phyloP scores from a whole-genome alignment of 1,284 basidiomycete species.

The Stereum hirsutum region DNA sequence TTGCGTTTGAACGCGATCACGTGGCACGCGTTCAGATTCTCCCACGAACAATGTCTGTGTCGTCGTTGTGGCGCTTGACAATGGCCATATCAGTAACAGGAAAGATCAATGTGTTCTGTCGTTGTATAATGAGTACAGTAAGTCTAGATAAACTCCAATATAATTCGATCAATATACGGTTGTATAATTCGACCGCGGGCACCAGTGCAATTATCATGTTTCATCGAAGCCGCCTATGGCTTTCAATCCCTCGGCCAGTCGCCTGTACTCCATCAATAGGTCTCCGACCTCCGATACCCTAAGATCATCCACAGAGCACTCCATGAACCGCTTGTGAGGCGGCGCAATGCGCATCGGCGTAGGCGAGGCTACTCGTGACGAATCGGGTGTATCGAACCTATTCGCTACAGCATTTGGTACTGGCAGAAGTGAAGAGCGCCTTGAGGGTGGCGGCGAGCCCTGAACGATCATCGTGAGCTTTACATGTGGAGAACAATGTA shows the following conservation, averaged over 20 bases:
- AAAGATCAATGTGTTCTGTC: too few relatives aligned
- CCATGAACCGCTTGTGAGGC: conserved; percentile 58
- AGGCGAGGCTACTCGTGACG: conserved; percentile 37
- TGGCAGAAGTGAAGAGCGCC: conserved; percentile 36
- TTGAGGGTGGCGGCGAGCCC: conserved; percentile 35
- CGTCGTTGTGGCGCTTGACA: too few relatives aligned
- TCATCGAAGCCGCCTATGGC: conserved; percentile 32
- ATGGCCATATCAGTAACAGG: too few relatives aligned
- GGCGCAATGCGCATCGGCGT: conserved; percentile 31
- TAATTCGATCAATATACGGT: too few relatives aligned
- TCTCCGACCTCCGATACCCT: conserved; percentile 67
- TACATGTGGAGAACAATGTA: background rate
- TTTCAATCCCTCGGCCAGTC: conserved; percentile 39
- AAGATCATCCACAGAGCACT: conserved; percentile 65
- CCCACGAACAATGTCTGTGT: too few relatives aligned
- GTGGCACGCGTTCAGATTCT: too few relatives aligned
- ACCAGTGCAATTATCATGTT: too few relatives aligned
- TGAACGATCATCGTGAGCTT: conserved; percentile 6
- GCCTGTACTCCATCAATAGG: conserved; percentile 67
- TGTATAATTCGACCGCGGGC: too few relatives aligned
- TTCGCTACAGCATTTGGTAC: conserved; percentile 15
- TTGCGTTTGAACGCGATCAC: too few relatives aligned
- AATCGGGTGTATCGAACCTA: conserved; percentile 31
- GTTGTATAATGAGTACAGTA: too few relatives aligned
- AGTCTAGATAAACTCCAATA: too few relatives aligned